phyloP scores from a whole-genome alignment of 2,329 filamentous ascomycete genomes.

The Fusarium longipes region DNA sequence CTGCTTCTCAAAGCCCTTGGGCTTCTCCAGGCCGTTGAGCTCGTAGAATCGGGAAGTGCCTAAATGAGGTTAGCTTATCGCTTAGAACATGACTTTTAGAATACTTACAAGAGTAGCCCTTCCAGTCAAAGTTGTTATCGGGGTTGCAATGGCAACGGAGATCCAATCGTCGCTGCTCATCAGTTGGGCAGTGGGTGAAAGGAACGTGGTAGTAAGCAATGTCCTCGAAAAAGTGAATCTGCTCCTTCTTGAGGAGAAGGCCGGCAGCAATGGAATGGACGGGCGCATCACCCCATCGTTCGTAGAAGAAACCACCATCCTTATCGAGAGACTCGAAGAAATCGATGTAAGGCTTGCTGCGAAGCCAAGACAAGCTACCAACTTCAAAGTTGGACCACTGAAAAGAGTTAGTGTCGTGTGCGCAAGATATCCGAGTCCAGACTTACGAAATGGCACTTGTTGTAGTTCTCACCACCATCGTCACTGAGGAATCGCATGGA shows the following conservation, averaged over 20 bases:
- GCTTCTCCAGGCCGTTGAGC: constrained; percentile 82
- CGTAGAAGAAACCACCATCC: constrained; percentile 98
- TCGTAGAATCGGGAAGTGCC: constrained; percentile 86
- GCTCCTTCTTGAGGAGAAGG: constrained; percentile 87
- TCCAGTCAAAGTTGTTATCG: constrained; percentile 99
- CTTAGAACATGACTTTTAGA: not conserved
- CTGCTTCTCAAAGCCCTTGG: constrained; percentile 84
- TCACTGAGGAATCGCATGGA: constrained; percentile 92
- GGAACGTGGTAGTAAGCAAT: constrained; percentile 98
- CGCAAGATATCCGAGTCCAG: no score
- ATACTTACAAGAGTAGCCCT: constrained; percentile 90
- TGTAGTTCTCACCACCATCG: constrained; percentile 91
- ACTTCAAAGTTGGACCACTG: constrained; percentile 99
- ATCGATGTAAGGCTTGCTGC: constrained; percentile 87
- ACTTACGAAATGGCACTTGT: constrained; percentile 94
- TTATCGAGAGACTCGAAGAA: constrained; percentile 89
- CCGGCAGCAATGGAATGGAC: constrained; percentile 97
- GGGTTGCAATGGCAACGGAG: constrained; percentile 96
- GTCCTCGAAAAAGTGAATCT: constrained; percentile 99
- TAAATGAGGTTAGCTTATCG: constrained; percentile 33
- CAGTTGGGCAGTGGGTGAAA: constrained; percentile 96
- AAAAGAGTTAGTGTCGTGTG: constrained; percentile 40
- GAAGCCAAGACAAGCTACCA: constrained; percentile 92
- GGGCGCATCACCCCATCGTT: constrained; percentile 97
- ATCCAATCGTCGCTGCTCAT: constrained; percentile 83